phyloP scores from a whole-genome alignment of 495 filamentous ascomycete genomes.

The Penicillium bovifimosum region DNA sequence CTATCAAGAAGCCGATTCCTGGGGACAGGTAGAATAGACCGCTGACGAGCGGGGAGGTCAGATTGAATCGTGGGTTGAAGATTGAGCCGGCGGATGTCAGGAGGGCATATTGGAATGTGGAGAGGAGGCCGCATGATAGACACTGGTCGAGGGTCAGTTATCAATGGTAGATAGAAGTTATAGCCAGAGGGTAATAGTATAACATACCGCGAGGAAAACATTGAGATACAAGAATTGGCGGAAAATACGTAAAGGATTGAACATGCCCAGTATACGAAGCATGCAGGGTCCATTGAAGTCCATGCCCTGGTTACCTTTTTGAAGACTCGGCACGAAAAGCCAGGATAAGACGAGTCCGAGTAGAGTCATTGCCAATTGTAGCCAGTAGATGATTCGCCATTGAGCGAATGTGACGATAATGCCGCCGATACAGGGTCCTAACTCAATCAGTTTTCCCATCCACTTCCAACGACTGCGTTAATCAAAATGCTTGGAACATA shows the following conservation, averaged over 20 bases:
- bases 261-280: conserved; percentile 16
- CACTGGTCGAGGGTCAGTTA: conserved; percentile 28
- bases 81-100: conserved; percentile 69
- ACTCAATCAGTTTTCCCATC: neutral
- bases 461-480: neutral
- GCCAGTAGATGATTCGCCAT: conserved; percentile 57
- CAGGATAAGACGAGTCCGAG: conserved; percentile 34
- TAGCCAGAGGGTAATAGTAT: no score
- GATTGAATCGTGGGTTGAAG: conserved; percentile 66
- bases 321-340: conserved; percentile 36
- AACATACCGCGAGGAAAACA: conserved; percentile 37
- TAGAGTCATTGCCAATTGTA: conserved; percentile 47
- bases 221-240: conserved; percentile 36
- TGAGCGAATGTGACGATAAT: conserved; percentile 52
- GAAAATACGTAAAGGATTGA: conserved; percentile 38
- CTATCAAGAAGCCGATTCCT: conserved; percentile 62
- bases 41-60: conserved; percentile 59
- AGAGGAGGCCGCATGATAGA: conserved; percentile 56
- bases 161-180: neutral
- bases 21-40: conserved; percentile 76
- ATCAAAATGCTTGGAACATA: conserved; percentile 20
- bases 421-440: conserved; percentile 43
- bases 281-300: neutral
- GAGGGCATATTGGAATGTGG: conserved; percentile 67
- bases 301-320: conserved; percentile 8